Base-by-base conservation (phyloP, 768 basidiomycete genomes). In the Lactarius sp. region DNA sequence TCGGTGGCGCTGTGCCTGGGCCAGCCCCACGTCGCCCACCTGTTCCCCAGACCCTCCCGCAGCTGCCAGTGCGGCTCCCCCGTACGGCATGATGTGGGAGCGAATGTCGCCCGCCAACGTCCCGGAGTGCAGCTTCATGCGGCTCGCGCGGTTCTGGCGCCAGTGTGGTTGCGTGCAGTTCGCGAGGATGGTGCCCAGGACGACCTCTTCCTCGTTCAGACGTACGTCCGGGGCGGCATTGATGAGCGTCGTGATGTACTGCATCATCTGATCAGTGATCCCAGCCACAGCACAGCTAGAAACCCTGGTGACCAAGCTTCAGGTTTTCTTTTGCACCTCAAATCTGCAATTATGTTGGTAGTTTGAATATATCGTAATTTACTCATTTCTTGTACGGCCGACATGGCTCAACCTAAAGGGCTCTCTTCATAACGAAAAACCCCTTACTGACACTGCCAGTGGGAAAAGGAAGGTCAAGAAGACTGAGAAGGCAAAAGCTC, bases 131-230 rank as follows among this genome's bases (percentile, higher is more conserved):
- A 83, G 75, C 47, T 77, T 77, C 86, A 91, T 87, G 18, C 84
- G 79, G 57, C 85, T 78, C 63, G 80, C 79, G 36, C 86, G 79
- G 64, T 83, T 82, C 42, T 72, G 79, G 64, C 87, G 77, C 78
- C 80, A 85, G 33, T 83, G 75, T 64, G 78, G 80, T 64, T 90
- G 83, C 1, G 82, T 74, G 69, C 85, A 89, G 61, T 85, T 85
- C 4, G 83, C 86, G 49, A 90, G 74, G 62, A 93, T 92, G 0
- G 85, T 85, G n/a, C 89, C 89, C 33, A 85, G 74, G 2, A 90
- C 86, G 27, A 90, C 79, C 69, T 93, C 91, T 55, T 87, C 85
- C 70, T 93, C 91, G 5, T 78, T 72, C 44, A 92, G 76, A 31
- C 78, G 78, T 12, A 77, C 77, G 10, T 81, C 83, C 1, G 84